Percentiles rank a stretch among this genome's conserved stretches.
Conservation (phyloP, 179 eudicot genomes). For the Silene vulgaris region DNA sequence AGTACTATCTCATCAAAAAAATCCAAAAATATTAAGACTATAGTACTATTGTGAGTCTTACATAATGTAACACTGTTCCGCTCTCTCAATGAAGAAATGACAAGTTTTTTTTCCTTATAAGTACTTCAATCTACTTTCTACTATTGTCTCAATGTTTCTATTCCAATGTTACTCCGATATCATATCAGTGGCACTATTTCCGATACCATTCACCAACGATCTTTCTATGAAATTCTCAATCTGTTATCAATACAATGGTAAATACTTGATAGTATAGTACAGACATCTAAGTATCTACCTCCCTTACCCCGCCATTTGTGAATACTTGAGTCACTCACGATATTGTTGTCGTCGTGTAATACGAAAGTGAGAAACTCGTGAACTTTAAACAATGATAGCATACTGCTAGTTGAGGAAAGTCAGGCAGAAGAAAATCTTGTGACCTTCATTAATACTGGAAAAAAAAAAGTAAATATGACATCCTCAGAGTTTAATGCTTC, state of each 20-base stretch:
- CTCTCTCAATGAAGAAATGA: slow-evolving; percentile 28
- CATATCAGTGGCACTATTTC: too few relatives aligned
- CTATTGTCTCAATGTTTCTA: background rate
- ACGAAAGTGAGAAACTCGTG: slow-evolving; percentile 24
- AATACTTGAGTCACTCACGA: too few relatives aligned
- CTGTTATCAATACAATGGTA: too few relatives aligned
- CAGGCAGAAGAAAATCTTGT: slow-evolving; percentile 21
- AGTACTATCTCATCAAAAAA: slow-evolving; percentile 20
- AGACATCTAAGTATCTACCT: too few relatives aligned
- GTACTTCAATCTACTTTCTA: background rate
- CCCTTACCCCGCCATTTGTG: too few relatives aligned
- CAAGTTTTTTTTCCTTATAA: slow-evolving; percentile 13
- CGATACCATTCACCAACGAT: too few relatives aligned
- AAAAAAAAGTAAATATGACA: background rate
- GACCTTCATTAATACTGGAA: slow-evolving; percentile 24
- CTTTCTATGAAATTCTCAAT: too few relatives aligned
- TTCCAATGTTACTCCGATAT: too few relatives aligned
- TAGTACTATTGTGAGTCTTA: slow-evolving; percentile 25
- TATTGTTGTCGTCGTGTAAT: too few relatives aligned
- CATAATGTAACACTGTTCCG: slow-evolving; percentile 27
- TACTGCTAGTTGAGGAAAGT: slow-evolving; percentile 16
- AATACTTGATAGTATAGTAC: too few relatives aligned
- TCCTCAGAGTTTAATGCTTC: slow-evolving; percentile 15
- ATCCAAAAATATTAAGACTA: slow-evolving; percentile 18
- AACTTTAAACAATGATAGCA: background rate